Evolutionary conservation across 1,284 basidiomycete species (phyloP).

Genomic region (Ustilago hordei): DNA sequence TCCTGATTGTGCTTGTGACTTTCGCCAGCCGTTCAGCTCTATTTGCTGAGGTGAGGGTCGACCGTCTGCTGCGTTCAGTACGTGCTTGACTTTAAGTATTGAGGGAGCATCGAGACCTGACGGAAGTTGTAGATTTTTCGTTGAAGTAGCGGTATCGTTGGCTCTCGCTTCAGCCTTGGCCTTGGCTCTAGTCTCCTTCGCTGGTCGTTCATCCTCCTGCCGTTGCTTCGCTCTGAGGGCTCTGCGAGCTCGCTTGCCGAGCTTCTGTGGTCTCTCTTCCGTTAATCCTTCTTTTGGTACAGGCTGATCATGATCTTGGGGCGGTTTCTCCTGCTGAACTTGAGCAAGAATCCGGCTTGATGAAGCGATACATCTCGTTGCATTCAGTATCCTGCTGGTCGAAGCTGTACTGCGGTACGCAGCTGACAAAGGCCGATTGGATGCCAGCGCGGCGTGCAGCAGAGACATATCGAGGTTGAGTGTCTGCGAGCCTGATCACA

Average conservation of each 20-base stretch:
- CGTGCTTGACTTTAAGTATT: conserved; percentile 30
- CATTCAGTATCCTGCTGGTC: background rate
- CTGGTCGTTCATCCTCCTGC: conserved; percentile 18
- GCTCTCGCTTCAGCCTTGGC: conserved; percentile 10
- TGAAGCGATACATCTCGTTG: conserved; percentile 20
- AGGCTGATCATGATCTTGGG: background rate
- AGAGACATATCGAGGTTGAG: background rate
- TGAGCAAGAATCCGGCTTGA: conserved; percentile 24
- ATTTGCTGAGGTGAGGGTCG: background rate
- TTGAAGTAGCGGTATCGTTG: background rate
- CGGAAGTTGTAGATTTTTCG: rapidly evolving
- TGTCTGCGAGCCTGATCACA: conserved; percentile 4
- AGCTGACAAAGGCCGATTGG: conserved; percentile 2
- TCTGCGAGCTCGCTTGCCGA: conserved; percentile 39
- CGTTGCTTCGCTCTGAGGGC: conserved; percentile 25
- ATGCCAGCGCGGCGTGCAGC: background rate
- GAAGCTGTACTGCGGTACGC: background rate
- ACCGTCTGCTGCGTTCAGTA: background rate
- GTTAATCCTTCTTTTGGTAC: background rate
- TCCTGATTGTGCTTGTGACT: conserved; percentile 1
- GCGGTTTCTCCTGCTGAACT: conserved; percentile 11
- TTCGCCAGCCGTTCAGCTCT: conserved; percentile 7
- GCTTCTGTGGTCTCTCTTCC: conserved; percentile 19
- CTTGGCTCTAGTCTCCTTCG: conserved; percentile 16
- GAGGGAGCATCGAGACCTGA: background rate